These are phyloP conservation scores for Brassica carinata DNA, from an alignment of 345 rosid species.

Conservation along the genomic window DNA sequence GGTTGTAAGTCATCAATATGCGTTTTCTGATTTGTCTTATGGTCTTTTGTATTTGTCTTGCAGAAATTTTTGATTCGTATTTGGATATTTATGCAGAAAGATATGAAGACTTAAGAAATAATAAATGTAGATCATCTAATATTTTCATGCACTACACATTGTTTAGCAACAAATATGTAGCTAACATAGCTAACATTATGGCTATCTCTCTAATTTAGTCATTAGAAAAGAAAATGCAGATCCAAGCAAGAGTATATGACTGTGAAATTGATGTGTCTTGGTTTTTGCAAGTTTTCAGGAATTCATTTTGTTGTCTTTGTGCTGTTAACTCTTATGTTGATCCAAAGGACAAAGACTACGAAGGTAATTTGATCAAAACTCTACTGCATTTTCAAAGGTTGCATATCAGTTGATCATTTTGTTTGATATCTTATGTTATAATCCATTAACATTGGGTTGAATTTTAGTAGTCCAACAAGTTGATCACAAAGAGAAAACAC, in stretches of 20 bases:
- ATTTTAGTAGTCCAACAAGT: background rate
- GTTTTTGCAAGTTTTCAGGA: too few relatives aligned
- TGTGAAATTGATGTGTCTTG: too few relatives aligned
- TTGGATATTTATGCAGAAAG: background rate
- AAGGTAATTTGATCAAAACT: background rate
- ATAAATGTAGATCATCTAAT: background rate
- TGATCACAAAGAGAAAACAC: background rate
- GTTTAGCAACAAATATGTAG: background rate
- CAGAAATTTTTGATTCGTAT: background rate
- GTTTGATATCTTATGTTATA: background rate
- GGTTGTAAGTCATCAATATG: background rate
- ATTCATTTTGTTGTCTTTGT: background rate
- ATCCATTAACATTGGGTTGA: background rate
- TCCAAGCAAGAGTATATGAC: too few relatives aligned
- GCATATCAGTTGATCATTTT: background rate
- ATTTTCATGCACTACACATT: background rate
- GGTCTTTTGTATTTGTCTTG: background rate
- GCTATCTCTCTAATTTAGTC: too few relatives aligned
- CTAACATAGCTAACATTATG: background rate
- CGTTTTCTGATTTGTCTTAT: background rate
- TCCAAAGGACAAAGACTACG: background rate
- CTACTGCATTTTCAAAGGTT: background rate
- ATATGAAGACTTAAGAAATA: background rate
- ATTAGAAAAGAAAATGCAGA: too few relatives aligned
- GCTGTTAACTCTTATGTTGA: background rate